phyloP scores from a whole-genome alignment of 495 filamentous ascomycete genomes.

The Lineolata rhizophorae region DNA sequence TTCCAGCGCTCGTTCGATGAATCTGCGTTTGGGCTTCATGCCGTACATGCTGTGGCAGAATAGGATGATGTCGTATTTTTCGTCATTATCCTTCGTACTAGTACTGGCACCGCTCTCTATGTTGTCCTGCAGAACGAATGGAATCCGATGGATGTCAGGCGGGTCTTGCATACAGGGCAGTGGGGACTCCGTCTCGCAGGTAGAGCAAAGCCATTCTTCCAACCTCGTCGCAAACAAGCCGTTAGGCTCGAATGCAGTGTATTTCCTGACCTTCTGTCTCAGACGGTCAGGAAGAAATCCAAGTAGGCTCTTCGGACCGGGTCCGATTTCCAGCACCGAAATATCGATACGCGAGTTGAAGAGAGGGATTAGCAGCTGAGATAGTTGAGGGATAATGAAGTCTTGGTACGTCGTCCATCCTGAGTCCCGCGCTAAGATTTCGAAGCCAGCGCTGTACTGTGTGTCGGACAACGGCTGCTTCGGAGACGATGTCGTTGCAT shows the following conservation, averaged over 20 bases:
- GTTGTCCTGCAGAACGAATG: conserved; percentile 21
- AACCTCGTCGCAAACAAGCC: conserved; percentile 24
- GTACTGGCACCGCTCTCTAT: conserved; percentile 12
- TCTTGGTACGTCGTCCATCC: conserved; percentile 28
- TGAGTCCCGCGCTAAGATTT: conserved; percentile 23
- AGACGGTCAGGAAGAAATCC: conserved; percentile 25
- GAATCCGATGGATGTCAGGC: conserved; percentile 23
- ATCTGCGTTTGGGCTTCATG: conserved; percentile 27
- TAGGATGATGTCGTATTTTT: conserved; percentile 33
- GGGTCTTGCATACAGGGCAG: conserved; percentile 25
- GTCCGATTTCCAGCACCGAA: conserved; percentile 38
- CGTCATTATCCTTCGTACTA: conserved; percentile 13
- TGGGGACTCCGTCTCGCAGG: conserved; percentile 18
- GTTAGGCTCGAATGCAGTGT: conserved; percentile 36
- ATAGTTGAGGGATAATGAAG: conserved; percentile 36
- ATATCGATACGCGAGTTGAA: conserved; percentile 24
- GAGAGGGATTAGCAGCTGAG: conserved; percentile 24
- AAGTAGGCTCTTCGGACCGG: conserved; percentile 33
- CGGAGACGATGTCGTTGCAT: conserved; percentile 11
- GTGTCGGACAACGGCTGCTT: conserved; percentile 27
- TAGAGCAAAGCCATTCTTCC: conserved; percentile 25
- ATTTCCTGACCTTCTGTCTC: conserved; percentile 26
- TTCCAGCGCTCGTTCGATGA: conserved; percentile 26
- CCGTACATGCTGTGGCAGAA: conserved; percentile 47
- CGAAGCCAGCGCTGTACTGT: conserved; percentile 31